Percentiles rank a stretch among this genome's conserved stretches.
Evolutionary conservation across 2,329 filamentous ascomycete species (phyloP).

Genomic region (Colletotrichum musae): DNA sequence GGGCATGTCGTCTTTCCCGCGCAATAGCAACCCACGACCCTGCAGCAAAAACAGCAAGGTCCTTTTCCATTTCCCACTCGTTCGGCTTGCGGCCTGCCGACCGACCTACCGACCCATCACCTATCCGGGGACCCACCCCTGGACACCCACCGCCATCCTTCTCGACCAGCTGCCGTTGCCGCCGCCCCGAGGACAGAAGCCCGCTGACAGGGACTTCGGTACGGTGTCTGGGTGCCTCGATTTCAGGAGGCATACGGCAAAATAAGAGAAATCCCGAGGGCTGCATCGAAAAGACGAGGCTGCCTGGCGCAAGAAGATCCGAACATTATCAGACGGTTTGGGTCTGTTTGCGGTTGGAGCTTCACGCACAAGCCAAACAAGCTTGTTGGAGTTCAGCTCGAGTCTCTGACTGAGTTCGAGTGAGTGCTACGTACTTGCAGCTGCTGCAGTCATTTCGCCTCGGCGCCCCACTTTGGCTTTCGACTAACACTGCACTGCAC

Average conservation of each 20-base stretch:
- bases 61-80: slow-evolving; percentile 7
- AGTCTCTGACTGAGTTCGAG: background rate
- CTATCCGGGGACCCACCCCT: background rate
- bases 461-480: slow-evolving; percentile 19
- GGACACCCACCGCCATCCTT: background rate
- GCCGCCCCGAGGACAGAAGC: no score
- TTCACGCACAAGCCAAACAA: slow-evolving; percentile 9
- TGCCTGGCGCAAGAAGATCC: no score
- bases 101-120: background rate
- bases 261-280: no score
- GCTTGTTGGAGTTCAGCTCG: background rate
- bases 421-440: background rate
- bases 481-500: no score
- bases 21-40: no score
- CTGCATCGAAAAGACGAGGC: no score
- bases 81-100: slow-evolving; percentile 15
- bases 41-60: background rate
- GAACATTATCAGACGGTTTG: background rate
- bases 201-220: no score
- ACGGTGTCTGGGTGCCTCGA: no score
- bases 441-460: slow-evolving; percentile 15
- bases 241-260: no score
- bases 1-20: no score
- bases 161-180: no score
- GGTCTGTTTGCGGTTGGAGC: slow-evolving; percentile 10